These are phyloP conservation scores for Pseudonectria buxi DNA, from an alignment of 2,329 filamentous ascomycete genomes.

Conservation along the genomic window DNA sequence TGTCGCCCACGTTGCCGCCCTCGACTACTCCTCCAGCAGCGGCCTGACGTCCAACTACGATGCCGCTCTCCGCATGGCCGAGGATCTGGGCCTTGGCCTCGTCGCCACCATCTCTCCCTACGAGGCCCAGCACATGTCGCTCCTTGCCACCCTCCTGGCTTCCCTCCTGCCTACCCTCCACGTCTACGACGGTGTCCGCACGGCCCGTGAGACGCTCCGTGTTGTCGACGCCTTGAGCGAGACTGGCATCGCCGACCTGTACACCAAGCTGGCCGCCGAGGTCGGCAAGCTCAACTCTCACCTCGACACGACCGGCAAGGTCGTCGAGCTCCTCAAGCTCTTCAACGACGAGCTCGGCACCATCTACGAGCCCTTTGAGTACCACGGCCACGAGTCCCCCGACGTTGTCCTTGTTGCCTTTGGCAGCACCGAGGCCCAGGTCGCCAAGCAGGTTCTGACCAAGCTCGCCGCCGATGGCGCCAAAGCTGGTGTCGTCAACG, in stretches of 20 bases:
- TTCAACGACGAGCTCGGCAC: constrained; percentile 92
- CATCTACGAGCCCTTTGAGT: constrained; percentile 89
- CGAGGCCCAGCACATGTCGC: constrained; percentile 89
- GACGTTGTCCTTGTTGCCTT: constrained; percentile 86
- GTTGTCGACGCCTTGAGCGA: constrained; percentile 77
- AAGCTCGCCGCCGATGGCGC: constrained; percentile 65
- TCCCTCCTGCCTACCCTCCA: constrained; percentile 76
- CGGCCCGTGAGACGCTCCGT: constrained; percentile 74
- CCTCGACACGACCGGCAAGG: constrained; percentile 65
- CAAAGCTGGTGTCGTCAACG: constrained; percentile 81
- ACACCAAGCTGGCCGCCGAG: constrained; percentile 58
- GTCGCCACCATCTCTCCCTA: constrained; percentile 81
- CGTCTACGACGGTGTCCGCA: constrained; percentile 78
- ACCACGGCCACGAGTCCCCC: constrained; percentile 73
- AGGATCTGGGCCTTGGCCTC: constrained; percentile 83
- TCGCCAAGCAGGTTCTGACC: constrained; percentile 73
- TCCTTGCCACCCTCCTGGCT: constrained; percentile 78
- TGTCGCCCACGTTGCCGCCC: constrained; percentile 84
- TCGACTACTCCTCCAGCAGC: constrained; percentile 66
- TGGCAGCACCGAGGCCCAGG: constrained; percentile 81
- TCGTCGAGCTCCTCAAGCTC: constrained; percentile 61
- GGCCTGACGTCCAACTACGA: constrained; percentile 85
- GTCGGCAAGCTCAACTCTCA: constrained; percentile 59
- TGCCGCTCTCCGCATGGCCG: constrained; percentile 69
- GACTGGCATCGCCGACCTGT: constrained; percentile 60